A percentile compares a stretch with the other conserved stretches of the same genome.
Evolutionary conservation across 2,329 filamentous ascomycete genomes (phyloP).

Genomic region (Chaetomium olivaceum): DNA sequence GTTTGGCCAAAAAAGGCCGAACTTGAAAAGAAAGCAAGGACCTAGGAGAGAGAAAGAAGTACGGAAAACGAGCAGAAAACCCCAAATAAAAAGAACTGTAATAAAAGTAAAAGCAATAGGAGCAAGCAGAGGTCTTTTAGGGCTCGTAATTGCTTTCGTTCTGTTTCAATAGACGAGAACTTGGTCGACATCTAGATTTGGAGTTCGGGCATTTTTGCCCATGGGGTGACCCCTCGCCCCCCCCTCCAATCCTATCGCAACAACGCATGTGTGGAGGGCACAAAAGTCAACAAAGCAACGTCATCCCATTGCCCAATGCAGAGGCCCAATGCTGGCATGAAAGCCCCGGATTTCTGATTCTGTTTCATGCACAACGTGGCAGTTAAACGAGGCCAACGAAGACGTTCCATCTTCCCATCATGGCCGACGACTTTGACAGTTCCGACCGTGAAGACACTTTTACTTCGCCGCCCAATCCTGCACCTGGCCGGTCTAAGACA

Average conservation of each 20-base stretch:
- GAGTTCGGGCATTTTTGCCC: too few relatives aligned
- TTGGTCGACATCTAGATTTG: too few relatives aligned
- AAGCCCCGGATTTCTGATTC: neutral
- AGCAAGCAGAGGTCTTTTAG: too few relatives aligned
- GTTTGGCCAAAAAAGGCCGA: too few relatives aligned
- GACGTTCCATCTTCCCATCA: conserved; percentile 40
- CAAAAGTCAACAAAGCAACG: conserved; percentile 30
- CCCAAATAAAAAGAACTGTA: too few relatives aligned
- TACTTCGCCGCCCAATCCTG: conserved; percentile 25
- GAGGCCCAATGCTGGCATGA: neutral
- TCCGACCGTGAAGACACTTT: conserved; percentile 46
- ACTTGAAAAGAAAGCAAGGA: too few relatives aligned
- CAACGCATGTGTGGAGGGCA: conserved; percentile 22
- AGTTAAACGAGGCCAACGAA: neutral
- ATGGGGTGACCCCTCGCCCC: neutral
- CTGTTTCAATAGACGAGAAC: too few relatives aligned
- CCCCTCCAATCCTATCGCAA: conserved; percentile 30
- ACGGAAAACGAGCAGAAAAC: too few relatives aligned
- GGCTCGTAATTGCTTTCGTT: too few relatives aligned
- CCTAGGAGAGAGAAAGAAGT: too few relatives aligned
- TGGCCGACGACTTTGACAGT: conserved; percentile 49
- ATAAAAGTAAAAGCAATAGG: too few relatives aligned
- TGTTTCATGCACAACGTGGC: neutral
- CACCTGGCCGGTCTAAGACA: conserved; percentile 42
- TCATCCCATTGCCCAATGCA: conserved; percentile 20